Evolutionary conservation across 371 early-diverging fungal species (phyloP).

Genomic region (Mortierella sp.): DNA sequence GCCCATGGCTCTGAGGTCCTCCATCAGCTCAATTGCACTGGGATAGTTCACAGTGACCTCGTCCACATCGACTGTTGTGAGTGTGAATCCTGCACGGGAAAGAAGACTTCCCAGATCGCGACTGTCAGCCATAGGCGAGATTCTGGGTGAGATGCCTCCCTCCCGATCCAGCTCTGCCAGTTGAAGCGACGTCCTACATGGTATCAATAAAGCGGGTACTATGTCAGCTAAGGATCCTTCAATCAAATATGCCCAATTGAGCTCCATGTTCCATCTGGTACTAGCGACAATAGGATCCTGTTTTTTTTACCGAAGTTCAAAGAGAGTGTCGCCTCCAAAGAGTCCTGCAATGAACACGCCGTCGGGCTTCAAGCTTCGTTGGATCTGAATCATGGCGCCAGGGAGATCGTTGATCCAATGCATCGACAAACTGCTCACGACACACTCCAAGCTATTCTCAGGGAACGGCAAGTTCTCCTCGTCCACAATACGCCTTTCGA

Average conservation of each 20-base stretch:
- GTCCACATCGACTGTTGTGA: conserved; percentile 96
- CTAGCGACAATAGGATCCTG: not conserved
- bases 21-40: conserved; percentile 90
- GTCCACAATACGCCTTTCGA: conserved; percentile 85
- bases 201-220: not conserved
- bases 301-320: conserved; percentile 77
- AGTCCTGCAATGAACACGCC: conserved; percentile 94
- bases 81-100: conserved; percentile 86
- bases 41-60: conserved; percentile 95
- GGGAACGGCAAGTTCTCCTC: conserved; percentile 87
- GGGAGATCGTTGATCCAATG: conserved; percentile 98
- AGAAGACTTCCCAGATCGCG: conserved; percentile 87
- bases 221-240: not conserved
- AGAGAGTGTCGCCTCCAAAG: conserved; percentile 95
- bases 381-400: conserved; percentile 88
- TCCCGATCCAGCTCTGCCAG: conserved; percentile 92
- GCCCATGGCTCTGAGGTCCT: conserved; percentile 94
- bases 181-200: conserved; percentile 84
- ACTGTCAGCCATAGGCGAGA: conserved; percentile 93
- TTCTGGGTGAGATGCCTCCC: conserved; percentile 92
- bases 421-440: conserved; percentile 87
- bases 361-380: conserved; percentile 87
- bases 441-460: conserved; percentile 87
- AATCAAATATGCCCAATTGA: not conserved
- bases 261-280: no score